Percentiles rank a stretch among this genome's conserved stretches.
Conservation (phyloP, 2,329 filamentous ascomycete genomes). For the Aspergillus pseudonomiae region DNA sequence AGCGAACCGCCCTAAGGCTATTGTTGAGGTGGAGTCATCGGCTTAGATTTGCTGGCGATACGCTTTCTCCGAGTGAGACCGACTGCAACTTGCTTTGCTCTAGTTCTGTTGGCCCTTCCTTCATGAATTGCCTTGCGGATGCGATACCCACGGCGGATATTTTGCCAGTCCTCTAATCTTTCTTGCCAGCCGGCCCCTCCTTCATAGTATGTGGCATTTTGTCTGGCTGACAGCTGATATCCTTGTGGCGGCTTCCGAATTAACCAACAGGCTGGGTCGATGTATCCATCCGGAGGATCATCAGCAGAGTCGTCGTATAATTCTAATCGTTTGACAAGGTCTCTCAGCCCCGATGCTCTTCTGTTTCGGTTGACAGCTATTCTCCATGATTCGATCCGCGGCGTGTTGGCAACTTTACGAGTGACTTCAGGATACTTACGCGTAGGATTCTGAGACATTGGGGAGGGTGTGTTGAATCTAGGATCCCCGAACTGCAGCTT, state of each 20-base stretch:
- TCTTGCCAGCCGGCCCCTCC: constrained; percentile 45
- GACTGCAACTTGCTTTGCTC: constrained; percentile 32
- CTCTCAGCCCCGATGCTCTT: constrained; percentile 31
- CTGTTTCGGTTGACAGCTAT: constrained; percentile 40
- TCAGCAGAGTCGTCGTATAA: constrained; percentile 41
- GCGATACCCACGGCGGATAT: constrained; percentile 38
- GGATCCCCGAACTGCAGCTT: constrained; percentile 41
- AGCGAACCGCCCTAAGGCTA: background rate
- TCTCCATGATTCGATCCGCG: constrained; percentile 45
- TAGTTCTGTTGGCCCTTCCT: constrained; percentile 39
- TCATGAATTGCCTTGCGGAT: constrained; percentile 40
- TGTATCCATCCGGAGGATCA: constrained; percentile 40
- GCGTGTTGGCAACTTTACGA: constrained; percentile 26
- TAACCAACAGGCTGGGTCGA: constrained; percentile 47
- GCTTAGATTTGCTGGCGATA: background rate
- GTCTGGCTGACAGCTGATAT: constrained; percentile 36
- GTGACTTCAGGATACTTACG: constrained; percentile 30
- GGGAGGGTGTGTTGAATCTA: constrained; percentile 36
- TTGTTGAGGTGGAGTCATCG: background rate
- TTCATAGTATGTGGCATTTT: constrained; percentile 44
- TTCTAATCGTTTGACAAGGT: constrained; percentile 33
- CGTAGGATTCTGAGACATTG: constrained; percentile 22
- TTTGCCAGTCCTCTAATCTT: constrained; percentile 44
- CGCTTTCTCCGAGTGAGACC: constrained; percentile 20
- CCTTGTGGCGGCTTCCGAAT: constrained; percentile 46